Base-by-base conservation (phyloP, 306 rosid genomes). In the Vachellia collinsii region DNA sequence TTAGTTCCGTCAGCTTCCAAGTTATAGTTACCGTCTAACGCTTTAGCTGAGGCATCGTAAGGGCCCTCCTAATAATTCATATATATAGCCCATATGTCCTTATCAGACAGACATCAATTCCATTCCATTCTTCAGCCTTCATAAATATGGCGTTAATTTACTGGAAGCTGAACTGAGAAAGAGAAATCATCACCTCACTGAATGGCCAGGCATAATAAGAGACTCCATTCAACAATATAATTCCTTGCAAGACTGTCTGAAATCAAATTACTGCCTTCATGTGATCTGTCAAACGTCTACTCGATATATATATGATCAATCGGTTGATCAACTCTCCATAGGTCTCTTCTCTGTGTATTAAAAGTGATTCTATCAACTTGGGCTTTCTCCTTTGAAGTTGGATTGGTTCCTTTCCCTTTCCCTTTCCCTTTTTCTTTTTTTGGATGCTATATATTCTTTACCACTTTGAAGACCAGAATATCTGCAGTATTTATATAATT, bases 111-210 rank as follows among this genome's bases (percentile, higher is more conserved):
- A 29, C 34, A 29, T 29, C 34, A 29, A 29, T 29, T 9, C 64
- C 22, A 22, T 68, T 25, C 4, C 67, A 9, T 5, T 74, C 72
- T 74, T 43, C 79, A 10, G 38, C 76, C 83, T 53, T 50, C 75
- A 81, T 81, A 62, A 85, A 78, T 68, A 77, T 13, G n/a, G n/a
- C n/a, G n/a, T n/a, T n/a, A n/a, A n/a, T n/a, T n/a, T n/a, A n/a
- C 34, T 29, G 34, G 34, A 29, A 29, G 34, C 1, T 29, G 34
- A 29, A 29, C 34, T 29, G 34, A 29, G 34, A 29, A 29, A 2
- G 34, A 29, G 2, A 29, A 29, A 29, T 29, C 34, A 29, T 29
- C 34, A 29, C 34, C 34, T 29, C 34, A 29, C 34, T 29, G 34
- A 29, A 29, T 29, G 34, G 34, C 34, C 53, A 12, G 17, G 17